Evolutionary conservation across 352 stramenopile genomes (phyloP).

Genomic region (Phytophthora parvispora): DNA sequence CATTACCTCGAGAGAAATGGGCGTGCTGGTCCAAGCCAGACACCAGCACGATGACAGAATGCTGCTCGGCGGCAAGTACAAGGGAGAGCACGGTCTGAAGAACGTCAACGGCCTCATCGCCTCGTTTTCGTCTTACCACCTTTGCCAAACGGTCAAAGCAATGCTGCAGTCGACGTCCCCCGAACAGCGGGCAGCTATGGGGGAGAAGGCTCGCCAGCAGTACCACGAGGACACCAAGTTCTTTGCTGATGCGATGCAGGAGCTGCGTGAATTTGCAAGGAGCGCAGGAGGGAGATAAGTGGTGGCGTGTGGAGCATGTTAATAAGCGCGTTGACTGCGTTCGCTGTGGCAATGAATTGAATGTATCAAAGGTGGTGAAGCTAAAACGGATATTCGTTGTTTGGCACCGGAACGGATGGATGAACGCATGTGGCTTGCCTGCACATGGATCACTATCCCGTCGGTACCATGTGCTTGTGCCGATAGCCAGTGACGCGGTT

Average conservation of each 20-base stretch:
- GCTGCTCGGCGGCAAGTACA: constrained; percentile 48
- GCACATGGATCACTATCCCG: background rate
- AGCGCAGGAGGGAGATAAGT: constrained; percentile 8
- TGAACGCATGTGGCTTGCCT: background rate
- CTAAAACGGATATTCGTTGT: background rate
- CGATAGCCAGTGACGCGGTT: constrained; percentile 27
- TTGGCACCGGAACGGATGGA: background rate
- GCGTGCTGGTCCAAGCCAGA: constrained; percentile 30
- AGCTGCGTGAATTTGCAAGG: constrained; percentile 41
- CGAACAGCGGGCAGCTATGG: constrained; percentile 39
- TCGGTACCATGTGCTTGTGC: constrained; percentile 6
- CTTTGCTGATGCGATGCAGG: constrained; percentile 55
- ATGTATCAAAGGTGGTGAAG: background rate
- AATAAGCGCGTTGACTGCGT: background rate
- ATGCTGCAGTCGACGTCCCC: constrained; percentile 38
- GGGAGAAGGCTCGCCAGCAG: constrained; percentile 39
- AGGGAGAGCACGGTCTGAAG: constrained; percentile 30
- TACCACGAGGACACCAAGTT: constrained; percentile 66
- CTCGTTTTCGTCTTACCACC: constrained; percentile 28
- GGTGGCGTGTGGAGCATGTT: background rate
- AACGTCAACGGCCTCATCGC: constrained; percentile 44
- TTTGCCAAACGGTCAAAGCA: constrained; percentile 51
- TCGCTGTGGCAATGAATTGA: background rate
- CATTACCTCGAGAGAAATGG: constrained; percentile 41
- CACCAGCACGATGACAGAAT: constrained; percentile 23